Evolutionary conservation across 2,329 filamentous ascomycete species (phyloP).

Genomic region (Harringtonia lauricola): DNA sequence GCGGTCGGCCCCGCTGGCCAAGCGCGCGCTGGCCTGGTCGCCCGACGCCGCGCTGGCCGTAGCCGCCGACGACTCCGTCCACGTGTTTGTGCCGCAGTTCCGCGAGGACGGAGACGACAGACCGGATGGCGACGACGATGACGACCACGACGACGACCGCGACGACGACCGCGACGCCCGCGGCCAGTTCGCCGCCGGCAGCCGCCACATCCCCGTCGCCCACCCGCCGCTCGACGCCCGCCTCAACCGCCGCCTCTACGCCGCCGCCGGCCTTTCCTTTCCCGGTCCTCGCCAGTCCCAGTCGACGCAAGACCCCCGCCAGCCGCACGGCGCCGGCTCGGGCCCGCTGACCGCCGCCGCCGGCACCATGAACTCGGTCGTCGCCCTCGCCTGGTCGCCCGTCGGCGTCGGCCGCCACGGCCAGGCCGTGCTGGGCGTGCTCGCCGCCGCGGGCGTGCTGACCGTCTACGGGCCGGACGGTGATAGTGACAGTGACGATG

Average conservation of each 20-base stretch:
- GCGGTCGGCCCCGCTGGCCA: conserved; percentile 17
- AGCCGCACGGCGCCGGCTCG: conserved; percentile 28
- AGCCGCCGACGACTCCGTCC: conserved; percentile 42
- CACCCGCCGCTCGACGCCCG: conserved; percentile 25
- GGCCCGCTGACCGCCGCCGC: conserved; percentile 36
- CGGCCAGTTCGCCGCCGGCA: conserved; percentile 22
- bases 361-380: conserved; percentile 41
- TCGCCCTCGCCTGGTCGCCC: conserved; percentile 46
- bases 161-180: conserved; percentile 8
- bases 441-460: conserved; percentile 39
- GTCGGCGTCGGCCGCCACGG: conserved; percentile 42
- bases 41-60: conserved; percentile 46
- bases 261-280: conserved; percentile 23
- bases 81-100: conserved; percentile 39
- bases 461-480: conserved; percentile 38
- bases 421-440: conserved; percentile 37
- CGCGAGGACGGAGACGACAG: conserved; percentile 12
- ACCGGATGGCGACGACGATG: conserved; percentile 15
- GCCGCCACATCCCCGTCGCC: conserved; percentile 22
- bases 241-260: conserved; percentile 35
- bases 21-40: conserved; percentile 38
- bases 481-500: conserved; percentile 18
- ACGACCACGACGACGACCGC: conserved; percentile 9
- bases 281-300: conserved; percentile 8
- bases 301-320: conserved; percentile 8